Evolutionary conservation across 805 yeast species (phyloP).

Genomic region (Saccharomycopsis oosterbeekiorum): DNA sequence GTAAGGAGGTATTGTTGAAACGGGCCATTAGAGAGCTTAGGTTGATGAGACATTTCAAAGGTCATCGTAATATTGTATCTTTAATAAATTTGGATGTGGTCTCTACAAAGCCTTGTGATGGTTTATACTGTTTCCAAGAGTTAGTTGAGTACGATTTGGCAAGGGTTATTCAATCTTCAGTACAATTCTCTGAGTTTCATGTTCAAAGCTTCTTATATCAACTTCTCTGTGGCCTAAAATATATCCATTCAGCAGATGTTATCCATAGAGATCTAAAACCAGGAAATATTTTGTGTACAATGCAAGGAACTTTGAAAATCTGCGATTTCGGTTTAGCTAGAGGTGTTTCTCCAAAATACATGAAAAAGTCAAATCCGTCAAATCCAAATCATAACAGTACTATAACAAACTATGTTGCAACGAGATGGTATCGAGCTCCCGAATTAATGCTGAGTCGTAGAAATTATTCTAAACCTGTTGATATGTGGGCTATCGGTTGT

Average conservation of each 20-base stretch:
- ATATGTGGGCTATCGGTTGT: slow-evolving; percentile 93
- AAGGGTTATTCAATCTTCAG: slow-evolving; percentile 65
- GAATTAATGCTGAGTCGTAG: slow-evolving; percentile 62
- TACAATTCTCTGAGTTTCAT: slow-evolving; percentile 77
- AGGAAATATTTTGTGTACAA: slow-evolving; percentile 71
- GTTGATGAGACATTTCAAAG: slow-evolving; percentile 72
- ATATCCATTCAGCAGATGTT: slow-evolving; percentile 86
- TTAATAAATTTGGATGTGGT: slow-evolving; percentile 69
- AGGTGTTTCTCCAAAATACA: slow-evolving; percentile 40
- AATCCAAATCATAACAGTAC: neutral
- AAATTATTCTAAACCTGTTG: slow-evolving; percentile 59
- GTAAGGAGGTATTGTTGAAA: slow-evolving; percentile 54
- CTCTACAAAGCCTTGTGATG: slow-evolving; percentile 59
- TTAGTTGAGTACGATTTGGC: slow-evolving; percentile 74
- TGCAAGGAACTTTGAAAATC: slow-evolving; percentile 67
- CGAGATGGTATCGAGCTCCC: slow-evolving; percentile 94
- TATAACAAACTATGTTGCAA: slow-evolving; percentile 83
- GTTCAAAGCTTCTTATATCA: slow-evolving; percentile 70
- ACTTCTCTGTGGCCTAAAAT: slow-evolving; percentile 75
- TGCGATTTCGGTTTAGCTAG: slow-evolving; percentile 94
- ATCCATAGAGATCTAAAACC: slow-evolving; percentile 91
- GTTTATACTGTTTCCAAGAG: slow-evolving; percentile 84
- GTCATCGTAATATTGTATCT: slow-evolving; percentile 74
- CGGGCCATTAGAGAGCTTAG: slow-evolving; percentile 79
- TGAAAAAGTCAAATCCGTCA: slow-evolving; percentile 6